A percentile compares a stretch with the other conserved stretches of the same genome.
phyloP scores from a whole-genome alignment of 139 green algal genomes.

The Chlorokybus atmophyticus region DNA sequence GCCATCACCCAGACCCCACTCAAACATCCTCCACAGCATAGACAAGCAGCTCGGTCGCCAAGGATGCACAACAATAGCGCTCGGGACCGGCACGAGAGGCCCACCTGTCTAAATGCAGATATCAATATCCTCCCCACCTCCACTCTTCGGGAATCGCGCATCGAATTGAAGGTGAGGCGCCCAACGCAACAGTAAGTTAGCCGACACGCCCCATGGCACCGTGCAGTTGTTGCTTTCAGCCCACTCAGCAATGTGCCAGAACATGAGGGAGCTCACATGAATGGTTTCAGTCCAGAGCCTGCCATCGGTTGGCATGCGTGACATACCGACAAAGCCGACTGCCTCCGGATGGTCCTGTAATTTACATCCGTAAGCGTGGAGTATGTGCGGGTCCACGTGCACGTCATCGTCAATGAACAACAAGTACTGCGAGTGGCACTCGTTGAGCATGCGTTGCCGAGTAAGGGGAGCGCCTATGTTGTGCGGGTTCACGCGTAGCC shows the following conservation, averaged over 20 bases:
- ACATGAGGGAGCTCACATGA: background rate
- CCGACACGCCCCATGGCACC: conserved; percentile 2
- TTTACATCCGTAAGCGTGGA: background rate
- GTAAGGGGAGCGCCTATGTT: background rate
- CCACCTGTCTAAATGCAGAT: background rate
- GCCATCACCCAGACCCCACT: background rate
- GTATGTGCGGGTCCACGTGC: background rate
- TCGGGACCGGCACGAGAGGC: background rate
- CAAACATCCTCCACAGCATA: background rate
- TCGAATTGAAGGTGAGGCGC: background rate
- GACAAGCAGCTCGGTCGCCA: background rate
- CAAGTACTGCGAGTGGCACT: conserved; percentile 7
- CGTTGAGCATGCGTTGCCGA: background rate
- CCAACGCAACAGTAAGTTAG: conserved; percentile 3
- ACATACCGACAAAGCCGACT: background rate
- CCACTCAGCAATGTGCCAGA: background rate
- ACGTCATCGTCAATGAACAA: conserved; percentile 3
- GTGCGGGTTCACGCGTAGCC: background rate
- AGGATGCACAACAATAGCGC: conserved; percentile 1
- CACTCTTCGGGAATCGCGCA: background rate
- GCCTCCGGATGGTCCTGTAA: background rate
- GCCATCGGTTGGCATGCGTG: background rate
- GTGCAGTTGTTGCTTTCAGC: background rate
- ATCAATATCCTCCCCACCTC: conserved; percentile 5
- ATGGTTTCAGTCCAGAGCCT: background rate